phyloP scores from a whole-genome alignment of 2,329 filamentous ascomycete genomes.

The Penicillium sp. region DNA sequence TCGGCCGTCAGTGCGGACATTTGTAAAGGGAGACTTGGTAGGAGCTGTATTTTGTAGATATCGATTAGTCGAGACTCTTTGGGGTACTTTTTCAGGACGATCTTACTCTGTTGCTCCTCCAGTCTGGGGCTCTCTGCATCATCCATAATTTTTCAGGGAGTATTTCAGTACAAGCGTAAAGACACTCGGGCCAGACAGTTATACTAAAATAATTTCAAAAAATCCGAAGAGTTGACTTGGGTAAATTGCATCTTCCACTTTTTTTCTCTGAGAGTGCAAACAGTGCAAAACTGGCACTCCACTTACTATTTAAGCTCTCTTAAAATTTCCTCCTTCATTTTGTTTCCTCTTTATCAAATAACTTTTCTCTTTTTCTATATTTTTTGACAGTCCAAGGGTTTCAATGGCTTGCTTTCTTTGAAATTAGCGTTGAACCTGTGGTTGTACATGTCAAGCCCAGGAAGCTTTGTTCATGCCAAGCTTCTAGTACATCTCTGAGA shows the following conservation, averaged over 20 bases:
- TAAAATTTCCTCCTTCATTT: slow-evolving; percentile 2
- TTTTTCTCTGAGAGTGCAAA: slow-evolving; percentile 22
- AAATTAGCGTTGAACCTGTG: not conserved
- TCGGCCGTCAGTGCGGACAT: slow-evolving; percentile 35
- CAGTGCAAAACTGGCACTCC: slow-evolving; percentile 15
- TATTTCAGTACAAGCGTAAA: not conserved
- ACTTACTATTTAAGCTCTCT: slow-evolving; percentile 12
- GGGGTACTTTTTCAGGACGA: slow-evolving; percentile 12
- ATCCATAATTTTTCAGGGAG: slow-evolving; percentile 23
- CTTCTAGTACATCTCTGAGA: slow-evolving; percentile 26
- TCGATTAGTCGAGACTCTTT: slow-evolving; percentile 13
- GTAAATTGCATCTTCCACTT: slow-evolving; percentile 7
- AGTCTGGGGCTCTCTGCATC: slow-evolving; percentile 27
- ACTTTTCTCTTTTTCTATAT: not conserved
- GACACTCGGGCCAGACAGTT: not conserved
- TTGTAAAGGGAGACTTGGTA: slow-evolving; percentile 27
- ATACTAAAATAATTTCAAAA: not conserved
- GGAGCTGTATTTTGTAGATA: slow-evolving; percentile 24
- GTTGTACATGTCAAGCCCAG: not conserved
- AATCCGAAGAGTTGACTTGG: not conserved
- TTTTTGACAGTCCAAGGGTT: not conserved
- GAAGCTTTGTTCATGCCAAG: slow-evolving; percentile 76
- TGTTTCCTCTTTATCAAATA: not conserved
- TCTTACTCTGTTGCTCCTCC: slow-evolving; percentile 35
- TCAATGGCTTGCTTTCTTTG: not conserved